Conservation (phyloP, 1,284 basidiomycete species). For the Melampsora americana region DNA sequence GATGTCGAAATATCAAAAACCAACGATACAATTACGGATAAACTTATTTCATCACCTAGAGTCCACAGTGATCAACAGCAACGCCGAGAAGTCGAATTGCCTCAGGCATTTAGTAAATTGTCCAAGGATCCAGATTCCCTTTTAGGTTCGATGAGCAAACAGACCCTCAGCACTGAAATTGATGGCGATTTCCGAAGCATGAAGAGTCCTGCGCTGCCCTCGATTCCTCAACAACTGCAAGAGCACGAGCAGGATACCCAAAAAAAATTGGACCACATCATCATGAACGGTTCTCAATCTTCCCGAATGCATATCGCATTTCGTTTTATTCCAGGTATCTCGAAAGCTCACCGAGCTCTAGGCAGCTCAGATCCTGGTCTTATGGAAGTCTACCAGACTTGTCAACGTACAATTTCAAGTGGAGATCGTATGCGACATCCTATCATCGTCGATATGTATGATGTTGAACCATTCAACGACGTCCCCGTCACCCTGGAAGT, state of each 20-base stretch:
- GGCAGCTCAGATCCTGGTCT: neutral
- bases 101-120: neutral
- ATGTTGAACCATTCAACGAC: neutral
- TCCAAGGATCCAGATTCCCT: neutral
- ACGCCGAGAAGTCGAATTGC: neutral
- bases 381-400: constrained; percentile 1
- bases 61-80: neutral
- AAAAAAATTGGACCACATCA: neutral
- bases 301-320: neutral
- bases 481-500: neutral
- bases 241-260: neutral
- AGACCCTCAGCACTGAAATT: neutral
- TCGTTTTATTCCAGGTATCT: constrained; percentile 1
- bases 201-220: neutral
- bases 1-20: neutral
- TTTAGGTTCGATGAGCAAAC: neutral
- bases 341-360: neutral
- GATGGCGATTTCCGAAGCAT: neutral
- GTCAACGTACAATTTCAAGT: constrained; percentile 6
- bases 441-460: neutral
- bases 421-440: constrained; percentile 5
- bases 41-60: neutral
- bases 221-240: neutral
- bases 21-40: neutral
- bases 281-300: neutral